Base-by-base conservation (phyloP, 345 rosid genomes). In the Salix exigua region DNA sequence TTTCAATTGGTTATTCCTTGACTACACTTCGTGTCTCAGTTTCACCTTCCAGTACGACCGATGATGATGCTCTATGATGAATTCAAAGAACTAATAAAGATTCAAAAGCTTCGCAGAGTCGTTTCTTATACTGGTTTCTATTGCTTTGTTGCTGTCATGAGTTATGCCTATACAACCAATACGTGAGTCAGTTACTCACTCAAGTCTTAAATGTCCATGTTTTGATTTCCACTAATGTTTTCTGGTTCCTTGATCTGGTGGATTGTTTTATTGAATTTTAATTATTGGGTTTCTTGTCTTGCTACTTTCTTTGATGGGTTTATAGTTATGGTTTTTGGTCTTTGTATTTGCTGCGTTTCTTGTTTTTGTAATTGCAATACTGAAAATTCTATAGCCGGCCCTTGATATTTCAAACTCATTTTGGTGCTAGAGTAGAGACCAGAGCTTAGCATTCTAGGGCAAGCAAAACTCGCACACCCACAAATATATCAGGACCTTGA, bases 71-170 rank as follows among this genome's bases (percentile, higher is more conserved):
- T 89, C 55, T 64, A 72, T 33, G 87, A 89, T 66, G 82, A 80
- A 2, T 79, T 88, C 75, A 73, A 19, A 63, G 97, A 91, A 79
- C 82, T 91, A 71, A 70, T 89, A 26, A 96, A 91, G 86, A 89
- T 96, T 65, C 99, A 92, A 85, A 93, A 91, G 91, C 68, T 96
- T 70, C 88, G 98, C 33, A 81, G 97, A 68, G 68, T 87, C 14
- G 90, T 89, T 74, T 90, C 93, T 46, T 93, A 90, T 74, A 84
- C 97, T 35, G 90, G 88, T 21, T 91, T 93, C 87, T 95, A 80
- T 72, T 84, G 89, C 83, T 91, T 91, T 71, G 75, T 84, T 42
- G 91, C 88, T 3, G 85, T 85, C 2, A 40, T 95, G 69, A 87
- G 80, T 84, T 95, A 86, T 64, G 88, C 86, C 53, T 93, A 90